Conservation (phyloP, 2,329 filamentous ascomycete genomes). For the Colletotrichum musicola region DNA sequence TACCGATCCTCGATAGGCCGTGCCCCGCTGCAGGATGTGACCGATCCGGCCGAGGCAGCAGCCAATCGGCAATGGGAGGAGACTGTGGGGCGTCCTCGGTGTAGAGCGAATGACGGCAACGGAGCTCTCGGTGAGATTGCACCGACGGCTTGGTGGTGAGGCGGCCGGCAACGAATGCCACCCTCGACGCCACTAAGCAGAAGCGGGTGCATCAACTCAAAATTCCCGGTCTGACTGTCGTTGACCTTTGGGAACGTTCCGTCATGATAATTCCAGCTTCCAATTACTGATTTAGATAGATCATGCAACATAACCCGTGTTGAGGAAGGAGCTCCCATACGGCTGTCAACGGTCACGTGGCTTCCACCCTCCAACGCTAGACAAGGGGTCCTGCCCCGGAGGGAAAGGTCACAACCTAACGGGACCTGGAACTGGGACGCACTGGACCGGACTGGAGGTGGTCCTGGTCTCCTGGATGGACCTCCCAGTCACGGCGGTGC, state of each 20-base stretch:
- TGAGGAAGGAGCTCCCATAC: not conserved
- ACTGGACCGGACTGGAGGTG: no score
- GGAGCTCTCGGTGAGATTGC: no score
- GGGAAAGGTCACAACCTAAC: not conserved
- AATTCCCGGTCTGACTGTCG: not conserved
- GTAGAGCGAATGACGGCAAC: no score
- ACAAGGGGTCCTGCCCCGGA: constrained; percentile 33
- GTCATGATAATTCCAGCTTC: no score
- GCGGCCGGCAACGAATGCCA: no score
- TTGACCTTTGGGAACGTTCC: no score
- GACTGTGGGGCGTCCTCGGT: constrained; percentile 10
- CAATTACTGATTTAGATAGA: no score
- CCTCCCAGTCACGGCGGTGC: not conserved
- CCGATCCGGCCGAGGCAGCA: constrained; percentile 12
- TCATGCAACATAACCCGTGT: not conserved
- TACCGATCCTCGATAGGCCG: constrained; percentile 26
- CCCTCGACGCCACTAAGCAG: no score
- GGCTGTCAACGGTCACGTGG: constrained; percentile 30
- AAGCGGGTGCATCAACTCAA: no score
- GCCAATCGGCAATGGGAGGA: constrained; percentile 15
- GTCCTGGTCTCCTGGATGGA: not conserved
- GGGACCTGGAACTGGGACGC: no score
- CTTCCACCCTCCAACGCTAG: constrained; percentile 7
- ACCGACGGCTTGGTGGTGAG: no score
- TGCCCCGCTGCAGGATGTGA: constrained; percentile 27